phyloP scores from a whole-genome alignment of 2,329 filamentous ascomycete species.

The Berkeleyomyces rouxiae region DNA sequence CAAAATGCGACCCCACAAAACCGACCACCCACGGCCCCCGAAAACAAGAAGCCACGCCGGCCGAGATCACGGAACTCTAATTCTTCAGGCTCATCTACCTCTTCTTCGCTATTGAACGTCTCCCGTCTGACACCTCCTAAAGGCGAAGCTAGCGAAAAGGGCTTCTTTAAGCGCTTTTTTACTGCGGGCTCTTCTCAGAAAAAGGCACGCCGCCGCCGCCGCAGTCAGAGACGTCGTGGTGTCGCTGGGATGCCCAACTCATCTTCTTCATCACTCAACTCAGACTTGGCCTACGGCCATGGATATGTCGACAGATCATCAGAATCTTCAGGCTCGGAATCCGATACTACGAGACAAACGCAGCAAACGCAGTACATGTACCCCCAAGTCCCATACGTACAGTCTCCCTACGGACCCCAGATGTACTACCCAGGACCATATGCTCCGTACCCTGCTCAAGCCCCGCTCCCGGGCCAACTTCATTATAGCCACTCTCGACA shows the following conservation, averaged over 20 bases:
- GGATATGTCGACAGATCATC: conserved; percentile 34
- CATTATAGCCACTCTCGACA: background rate
- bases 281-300: conserved; percentile 50
- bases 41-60: background rate
- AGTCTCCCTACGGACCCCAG: background rate
- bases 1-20: background rate
- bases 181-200: conserved; percentile 32
- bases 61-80: conserved; percentile 16
- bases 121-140: conserved; percentile 34
- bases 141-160: conserved; percentile 27
- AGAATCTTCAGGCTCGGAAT: conserved; percentile 7
- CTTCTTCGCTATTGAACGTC: conserved; percentile 48
- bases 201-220: conserved; percentile 25
- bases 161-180: conserved; percentile 47
- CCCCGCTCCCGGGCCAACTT: background rate
- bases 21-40: background rate
- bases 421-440: background rate
- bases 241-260: conserved; percentile 40
- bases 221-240: conserved; percentile 30
- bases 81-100: conserved; percentile 33
- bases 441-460: background rate
- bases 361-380: conserved; percentile 8
- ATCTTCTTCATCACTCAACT: conserved; percentile 51
- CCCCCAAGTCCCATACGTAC: conserved; percentile 1
- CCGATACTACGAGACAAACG: conserved; percentile 1